phyloP scores from a whole-genome alignment of 73 alveolate genomes.

The Blepharisma japonicum region DNA sequence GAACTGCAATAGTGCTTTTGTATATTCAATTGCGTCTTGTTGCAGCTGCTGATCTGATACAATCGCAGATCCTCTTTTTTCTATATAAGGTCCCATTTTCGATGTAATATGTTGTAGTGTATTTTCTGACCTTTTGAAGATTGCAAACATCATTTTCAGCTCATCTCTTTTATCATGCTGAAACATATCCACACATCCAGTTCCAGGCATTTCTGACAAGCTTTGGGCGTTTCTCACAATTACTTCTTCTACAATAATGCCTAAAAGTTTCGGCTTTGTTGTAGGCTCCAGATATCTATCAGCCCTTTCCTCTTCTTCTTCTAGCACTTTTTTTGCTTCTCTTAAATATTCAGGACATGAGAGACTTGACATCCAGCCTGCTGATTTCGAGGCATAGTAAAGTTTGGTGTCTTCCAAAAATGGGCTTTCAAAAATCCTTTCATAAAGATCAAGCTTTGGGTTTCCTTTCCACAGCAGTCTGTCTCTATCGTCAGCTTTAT shows the following conservation, averaged over 20 bases:
- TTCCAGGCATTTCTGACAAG: slow-evolving; percentile 65
- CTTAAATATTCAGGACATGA: slow-evolving; percentile 76
- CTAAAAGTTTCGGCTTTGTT: slow-evolving; percentile 50
- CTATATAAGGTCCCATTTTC: slow-evolving; percentile 75
- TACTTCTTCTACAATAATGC: slow-evolving; percentile 49
- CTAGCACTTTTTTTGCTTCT: slow-evolving; percentile 55
- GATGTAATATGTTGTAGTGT: slow-evolving; percentile 54
- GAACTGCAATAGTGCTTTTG: slow-evolving; percentile 65
- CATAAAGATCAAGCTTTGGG: slow-evolving; percentile 43
- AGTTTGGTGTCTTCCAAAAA: slow-evolving; percentile 38
- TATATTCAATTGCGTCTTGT: slow-evolving; percentile 76
- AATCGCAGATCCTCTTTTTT: slow-evolving; percentile 69
- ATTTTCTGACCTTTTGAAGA: slow-evolving; percentile 60
- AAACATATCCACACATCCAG: slow-evolving; percentile 79
- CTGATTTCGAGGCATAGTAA: slow-evolving; percentile 42
- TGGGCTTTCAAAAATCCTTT: slow-evolving; percentile 45
- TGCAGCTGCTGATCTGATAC: slow-evolving; percentile 62
- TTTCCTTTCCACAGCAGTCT: slow-evolving; percentile 63
- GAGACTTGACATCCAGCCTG: slow-evolving; percentile 51
- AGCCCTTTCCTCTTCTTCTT: slow-evolving; percentile 72
- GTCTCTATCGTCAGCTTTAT: slow-evolving; percentile 48
- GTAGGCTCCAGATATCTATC: slow-evolving; percentile 56
- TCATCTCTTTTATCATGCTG: slow-evolving; percentile 71
- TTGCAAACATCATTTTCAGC: slow-evolving; percentile 59
- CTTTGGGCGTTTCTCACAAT: slow-evolving; percentile 64